These are phyloP conservation scores for Apiotrichum porosum DNA, from an alignment of 1,284 basidiomycete genomes.

Conservation along the genomic window DNA sequence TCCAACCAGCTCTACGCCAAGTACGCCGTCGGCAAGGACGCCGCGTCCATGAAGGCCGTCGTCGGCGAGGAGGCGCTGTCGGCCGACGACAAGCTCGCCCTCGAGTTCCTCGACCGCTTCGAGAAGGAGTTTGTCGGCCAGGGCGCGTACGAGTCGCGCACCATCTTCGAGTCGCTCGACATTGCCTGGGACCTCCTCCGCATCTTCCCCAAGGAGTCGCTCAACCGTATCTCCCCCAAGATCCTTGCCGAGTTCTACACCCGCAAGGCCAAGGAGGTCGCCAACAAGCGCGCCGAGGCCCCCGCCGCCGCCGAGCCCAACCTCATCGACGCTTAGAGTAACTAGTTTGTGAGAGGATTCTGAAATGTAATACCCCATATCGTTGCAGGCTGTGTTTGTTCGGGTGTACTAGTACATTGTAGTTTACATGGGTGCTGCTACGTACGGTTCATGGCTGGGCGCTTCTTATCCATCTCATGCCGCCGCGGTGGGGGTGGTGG, in stretches of 20 bases:
- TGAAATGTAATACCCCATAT: too few relatives aligned
- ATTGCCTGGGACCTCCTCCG: slow-evolving; percentile 94
- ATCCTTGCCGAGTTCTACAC: slow-evolving; percentile 22
- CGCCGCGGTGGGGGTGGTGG: too few relatives aligned
- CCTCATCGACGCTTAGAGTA: slow-evolving; percentile 11
- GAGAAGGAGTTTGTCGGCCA: slow-evolving; percentile 92
- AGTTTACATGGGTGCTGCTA: too few relatives aligned
- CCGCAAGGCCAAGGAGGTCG: slow-evolving; percentile 18
- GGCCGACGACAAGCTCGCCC: slow-evolving; percentile 53
- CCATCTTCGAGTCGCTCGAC: slow-evolving; percentile 96
- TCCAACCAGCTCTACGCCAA: slow-evolving; percentile 98
- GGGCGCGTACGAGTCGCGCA: slow-evolving; percentile 91
- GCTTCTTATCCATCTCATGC: too few relatives aligned
- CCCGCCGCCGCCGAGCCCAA: slow-evolving; percentile 8
- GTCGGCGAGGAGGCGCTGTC: slow-evolving; percentile 97
- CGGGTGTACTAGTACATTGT: too few relatives aligned
- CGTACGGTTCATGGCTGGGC: too few relatives aligned
- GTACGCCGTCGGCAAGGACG: slow-evolving; percentile 96
- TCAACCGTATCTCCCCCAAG: slow-evolving; percentile 88
- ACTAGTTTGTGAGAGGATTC: too few relatives aligned
- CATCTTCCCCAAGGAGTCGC: slow-evolving; percentile 98
- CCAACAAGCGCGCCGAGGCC: slow-evolving; percentile 1
- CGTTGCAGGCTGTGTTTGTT: too few relatives aligned
- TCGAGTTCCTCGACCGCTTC: slow-evolving; percentile 92
- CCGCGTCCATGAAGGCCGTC: slow-evolving; percentile 98